phyloP scores from a whole-genome alignment of 1,284 basidiomycete genomes.

The Boletus sp. region DNA sequence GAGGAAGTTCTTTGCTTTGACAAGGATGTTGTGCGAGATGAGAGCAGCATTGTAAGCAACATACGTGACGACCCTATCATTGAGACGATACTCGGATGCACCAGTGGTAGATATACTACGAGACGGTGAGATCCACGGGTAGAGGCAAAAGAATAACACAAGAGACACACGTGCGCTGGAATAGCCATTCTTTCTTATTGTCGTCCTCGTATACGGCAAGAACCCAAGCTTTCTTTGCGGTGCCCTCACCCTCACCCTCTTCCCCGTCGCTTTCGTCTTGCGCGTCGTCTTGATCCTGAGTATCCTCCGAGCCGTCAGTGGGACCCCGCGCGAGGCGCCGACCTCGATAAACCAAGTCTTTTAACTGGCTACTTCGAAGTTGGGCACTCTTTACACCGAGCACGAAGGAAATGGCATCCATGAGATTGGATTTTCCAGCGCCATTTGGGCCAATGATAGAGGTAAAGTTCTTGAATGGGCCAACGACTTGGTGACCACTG shows the following conservation, averaged over 20 bases:
- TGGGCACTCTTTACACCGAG: slow-evolving; percentile 95
- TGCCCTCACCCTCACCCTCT: slow-evolving; percentile 69
- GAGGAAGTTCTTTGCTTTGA: slow-evolving; percentile 99
- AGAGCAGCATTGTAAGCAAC: slow-evolving; percentile 84
- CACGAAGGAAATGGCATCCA: slow-evolving; percentile 99
- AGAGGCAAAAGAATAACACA: not conserved
- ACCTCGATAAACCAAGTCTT: slow-evolving; percentile 94
- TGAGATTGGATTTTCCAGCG: slow-evolving; percentile 97
- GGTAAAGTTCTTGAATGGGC: slow-evolving; percentile 91
- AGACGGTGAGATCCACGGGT: slow-evolving; percentile 3
- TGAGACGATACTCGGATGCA: slow-evolving; percentile 85
- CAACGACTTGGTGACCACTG: slow-evolving; percentile 83
- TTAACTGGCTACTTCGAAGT: slow-evolving; percentile 89
- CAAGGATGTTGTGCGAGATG: slow-evolving; percentile 90
- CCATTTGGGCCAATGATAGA: slow-evolving; percentile 99
- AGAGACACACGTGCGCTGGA: slow-evolving; percentile 80
- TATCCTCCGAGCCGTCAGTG: slow-evolving; percentile 49
- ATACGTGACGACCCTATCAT: slow-evolving; percentile 77
- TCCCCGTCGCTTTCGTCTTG: slow-evolving; percentile 49
- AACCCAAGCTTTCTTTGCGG: slow-evolving; percentile 93
- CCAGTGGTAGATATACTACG: slow-evolving; percentile 84
- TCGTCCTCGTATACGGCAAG: slow-evolving; percentile 86
- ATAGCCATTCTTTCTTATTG: slow-evolving; percentile 80
- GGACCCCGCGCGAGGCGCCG: slow-evolving; percentile 64
- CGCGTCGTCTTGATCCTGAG: slow-evolving; percentile 44